These are phyloP conservation scores for Terana coerulea DNA, from an alignment of 768 basidiomycete species.

Conservation along the genomic window DNA sequence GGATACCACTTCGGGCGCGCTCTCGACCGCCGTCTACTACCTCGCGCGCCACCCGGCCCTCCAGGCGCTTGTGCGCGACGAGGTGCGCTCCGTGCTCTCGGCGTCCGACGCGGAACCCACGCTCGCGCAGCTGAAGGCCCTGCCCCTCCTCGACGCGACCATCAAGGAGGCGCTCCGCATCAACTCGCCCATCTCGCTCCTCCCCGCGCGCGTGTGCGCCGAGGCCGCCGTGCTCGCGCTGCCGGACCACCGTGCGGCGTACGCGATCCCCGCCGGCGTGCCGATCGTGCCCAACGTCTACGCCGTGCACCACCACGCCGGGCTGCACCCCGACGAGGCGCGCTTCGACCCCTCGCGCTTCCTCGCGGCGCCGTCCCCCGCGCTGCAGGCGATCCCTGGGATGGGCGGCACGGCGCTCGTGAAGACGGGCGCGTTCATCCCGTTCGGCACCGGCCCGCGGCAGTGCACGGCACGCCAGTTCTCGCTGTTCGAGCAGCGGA, in stretches of 20 bases:
- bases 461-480: conserved; percentile 12
- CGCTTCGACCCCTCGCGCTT: conserved; percentile 1
- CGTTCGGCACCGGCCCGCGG: background rate
- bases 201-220: conserved; percentile 23
- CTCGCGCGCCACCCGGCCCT: conserved; percentile 34
- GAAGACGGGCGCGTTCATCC: background rate
- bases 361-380: background rate
- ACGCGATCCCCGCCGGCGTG: conserved; percentile 27
- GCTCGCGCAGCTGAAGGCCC: conserved; percentile 23
- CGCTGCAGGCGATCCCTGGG: too few relatives aligned
- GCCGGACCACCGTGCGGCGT: conserved; percentile 30
- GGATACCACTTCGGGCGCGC: conserved; percentile 37
- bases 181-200: conserved; percentile 26
- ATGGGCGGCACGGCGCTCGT: background rate
- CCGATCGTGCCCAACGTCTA: conserved; percentile 32
- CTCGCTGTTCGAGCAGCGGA: conserved; percentile 30
- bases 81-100: conserved; percentile 32
- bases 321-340: background rate
- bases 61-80: conserved; percentile 33
- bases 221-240: background rate
- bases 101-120: conserved; percentile 26
- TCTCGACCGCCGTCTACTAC: conserved; percentile 34
- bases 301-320: background rate
- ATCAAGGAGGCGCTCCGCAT: conserved; percentile 38
- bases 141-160: conserved; percentile 34